Evolutionary conservation across 2,329 filamentous ascomycete genomes (phyloP), one percentile per base, ranked within the genome.

Genomic region (Verticillium zaregamsianum): DNA sequence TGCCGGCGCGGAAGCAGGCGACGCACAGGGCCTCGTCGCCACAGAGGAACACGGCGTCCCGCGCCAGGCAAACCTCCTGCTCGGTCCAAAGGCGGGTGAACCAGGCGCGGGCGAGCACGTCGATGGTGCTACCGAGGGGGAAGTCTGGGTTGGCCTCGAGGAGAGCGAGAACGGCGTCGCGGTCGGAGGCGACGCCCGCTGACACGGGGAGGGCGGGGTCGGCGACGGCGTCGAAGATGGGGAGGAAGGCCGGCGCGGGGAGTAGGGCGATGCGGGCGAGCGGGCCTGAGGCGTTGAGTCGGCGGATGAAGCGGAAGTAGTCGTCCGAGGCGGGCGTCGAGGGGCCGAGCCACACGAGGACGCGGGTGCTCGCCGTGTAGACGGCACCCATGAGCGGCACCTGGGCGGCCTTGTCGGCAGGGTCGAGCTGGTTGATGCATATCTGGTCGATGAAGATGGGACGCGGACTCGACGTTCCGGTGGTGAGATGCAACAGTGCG

Each of bases 31-130:
- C 55, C 12, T 57, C n/a, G n/a, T 59, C 49, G 3, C 66, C 66
- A 25, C 63, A 67, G 35, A 61, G 35, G 23, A 69, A 65, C 4
- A 37, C 59, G 14, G 67, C 45, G 3, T 59, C 37, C 6, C 49
- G 25, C 8, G 64, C 61, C n/a, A 67, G 40, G 59, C 62, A 65
- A 1, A 68, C 68, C 55, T 76, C 74, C 63, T 75, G 74, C 7
- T 76, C 71, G 3, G 68, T 70, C 74, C 74, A 77, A 1, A 76
- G 63, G 5, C 74, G 72, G 25, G 60, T 65, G 60, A 72, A 70
- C 73, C 73, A 76, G 1, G 61, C 8, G 4, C 72, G 66, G 14
- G 65, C 59, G 32, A 75, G 64, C 2, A 74, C 63, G 31, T 72
- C 72, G 1, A 62, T 57, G n/a, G 68, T 62, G 7, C 69, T 70